Evolutionary conservation across 208 protist genomes (phyloP), one percentile per base, ranked within the genome.

Genomic region (Leptomonas seymouri): DNA sequence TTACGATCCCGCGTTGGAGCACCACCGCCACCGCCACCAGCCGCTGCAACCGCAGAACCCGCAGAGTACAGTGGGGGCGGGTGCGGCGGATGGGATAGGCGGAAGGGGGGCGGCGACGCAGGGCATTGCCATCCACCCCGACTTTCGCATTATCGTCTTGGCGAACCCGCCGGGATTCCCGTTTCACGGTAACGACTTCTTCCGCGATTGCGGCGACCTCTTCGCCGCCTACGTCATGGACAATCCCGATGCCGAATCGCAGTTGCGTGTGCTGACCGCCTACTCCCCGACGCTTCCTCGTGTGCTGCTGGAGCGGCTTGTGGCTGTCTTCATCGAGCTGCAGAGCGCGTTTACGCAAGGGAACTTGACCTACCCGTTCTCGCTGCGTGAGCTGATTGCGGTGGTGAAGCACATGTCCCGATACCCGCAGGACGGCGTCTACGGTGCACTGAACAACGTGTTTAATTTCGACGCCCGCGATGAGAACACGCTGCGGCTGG

Each of bases 121-220:
- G 63, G 50, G 64, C 16, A 84, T 95, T 57, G 53, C 57, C 7
- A 90, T 94, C 42, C 86, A 94, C 46, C 81, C 80, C 2, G 89
- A 94, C 68, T 95, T 95, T 68, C 86, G 90, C 58, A 89, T 92
- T 55, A 92, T 97, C 58, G 92, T 94, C 3, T 66, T 95, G 31
- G 89, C 89, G 8, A 98, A 97, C 76, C 86, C 91, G 49, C 96
- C 96, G 0, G 95, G 94, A 20, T 98, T 93, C 76, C 97, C 96
- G 1, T 98, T 98, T 74, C 86, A 98, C 71, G 97, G 95, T 60
- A 98, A 98, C 69, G 93, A 98, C 80, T 98, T 98, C 64, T 98
- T 95, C 76, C 80, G 83, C 39, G 89, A 92, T 62, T 93, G 90
- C 66, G 95, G 97, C 14, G 97, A 98, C 61, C 77, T 97, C 49